Percentiles rank a stretch among this genome's conserved stretches.
These are phyloP conservation scores for Solanum appendiculatum DNA, from an alignment of 257 asterid species.

Conservation along the genomic window DNA sequence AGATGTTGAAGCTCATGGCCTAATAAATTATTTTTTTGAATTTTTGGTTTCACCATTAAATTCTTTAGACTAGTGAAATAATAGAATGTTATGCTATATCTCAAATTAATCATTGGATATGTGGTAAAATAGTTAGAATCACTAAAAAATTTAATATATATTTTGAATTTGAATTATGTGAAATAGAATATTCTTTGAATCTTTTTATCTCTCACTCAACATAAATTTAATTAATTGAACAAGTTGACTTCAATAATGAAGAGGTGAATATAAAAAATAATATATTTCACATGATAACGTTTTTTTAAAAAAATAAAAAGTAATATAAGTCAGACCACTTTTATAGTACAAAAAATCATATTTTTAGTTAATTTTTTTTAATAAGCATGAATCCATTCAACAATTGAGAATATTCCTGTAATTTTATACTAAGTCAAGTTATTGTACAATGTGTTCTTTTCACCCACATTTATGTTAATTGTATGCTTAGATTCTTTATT, in stretches of 20 bases:
- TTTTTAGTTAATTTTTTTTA: background rate
- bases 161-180: background rate
- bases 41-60: background rate
- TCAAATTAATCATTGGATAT: background rate
- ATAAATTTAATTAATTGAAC: background rate
- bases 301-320: background rate
- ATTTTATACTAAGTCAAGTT: background rate
- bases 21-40: background rate
- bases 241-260: background rate
- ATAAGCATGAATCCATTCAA: background rate
- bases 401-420: too few relatives aligned
- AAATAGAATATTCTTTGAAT: background rate
- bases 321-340: background rate
- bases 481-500: background rate
- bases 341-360: background rate
- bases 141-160: background rate
- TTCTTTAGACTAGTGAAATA: background rate
- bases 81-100: background rate
- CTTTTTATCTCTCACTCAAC: background rate
- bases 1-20: too few relatives aligned
- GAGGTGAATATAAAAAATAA: background rate
- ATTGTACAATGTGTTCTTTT: background rate
- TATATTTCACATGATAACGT: background rate
- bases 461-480: background rate
- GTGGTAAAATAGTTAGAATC: background rate